Conservation (phyloP, 2,329 filamentous ascomycete species). For the Fusarium sp. region DNA sequence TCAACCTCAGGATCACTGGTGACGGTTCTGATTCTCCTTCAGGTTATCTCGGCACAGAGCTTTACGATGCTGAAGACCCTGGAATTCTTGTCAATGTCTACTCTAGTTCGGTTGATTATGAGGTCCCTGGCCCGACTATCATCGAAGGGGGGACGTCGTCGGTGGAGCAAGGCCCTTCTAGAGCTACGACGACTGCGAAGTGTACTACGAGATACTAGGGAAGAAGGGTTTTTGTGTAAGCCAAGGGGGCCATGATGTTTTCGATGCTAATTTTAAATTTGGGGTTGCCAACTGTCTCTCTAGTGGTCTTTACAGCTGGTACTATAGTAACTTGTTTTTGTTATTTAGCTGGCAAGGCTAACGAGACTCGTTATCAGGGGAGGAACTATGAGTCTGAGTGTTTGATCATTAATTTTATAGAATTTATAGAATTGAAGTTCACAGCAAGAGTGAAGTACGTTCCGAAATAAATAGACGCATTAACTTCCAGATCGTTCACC, state of each 20-base stretch:
- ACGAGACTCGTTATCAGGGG: no score
- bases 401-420: no score
- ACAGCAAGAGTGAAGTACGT: no score
- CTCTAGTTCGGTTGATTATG: constrained; percentile 46
- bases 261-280: not conserved
- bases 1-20: constrained; percentile 64
- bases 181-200: constrained; percentile 45
- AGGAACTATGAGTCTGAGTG: no score
- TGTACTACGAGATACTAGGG: constrained; percentile 41
- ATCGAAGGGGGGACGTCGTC: constrained; percentile 47
- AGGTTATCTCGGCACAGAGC: constrained; percentile 54
- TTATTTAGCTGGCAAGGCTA: no score
- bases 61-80: constrained; percentile 56
- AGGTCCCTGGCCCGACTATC: constrained; percentile 53
- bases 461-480: no score
- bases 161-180: constrained; percentile 46
- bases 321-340: not conserved
- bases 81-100: constrained; percentile 57
- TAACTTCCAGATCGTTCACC: no score
- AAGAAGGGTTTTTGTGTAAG: not conserved
- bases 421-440: no score
- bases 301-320: not conserved
- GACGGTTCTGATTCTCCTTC: constrained; percentile 54
- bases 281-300: not conserved
- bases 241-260: not conserved